Evolutionary conservation across 805 yeast species (phyloP).

Genomic region (Ogataea thermomethanolica): DNA sequence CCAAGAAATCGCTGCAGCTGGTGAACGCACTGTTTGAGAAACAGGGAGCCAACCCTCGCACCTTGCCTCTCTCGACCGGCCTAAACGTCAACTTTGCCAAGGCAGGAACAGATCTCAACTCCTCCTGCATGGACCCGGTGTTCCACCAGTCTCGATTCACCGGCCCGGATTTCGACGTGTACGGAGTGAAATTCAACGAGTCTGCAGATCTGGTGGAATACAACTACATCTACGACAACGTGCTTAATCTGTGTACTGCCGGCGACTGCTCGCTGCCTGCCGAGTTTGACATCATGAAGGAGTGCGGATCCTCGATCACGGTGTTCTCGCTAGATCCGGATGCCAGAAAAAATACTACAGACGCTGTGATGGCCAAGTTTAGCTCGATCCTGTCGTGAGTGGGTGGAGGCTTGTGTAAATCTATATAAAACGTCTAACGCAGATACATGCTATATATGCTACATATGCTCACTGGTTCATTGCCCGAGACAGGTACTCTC

Average conservation of each 20-base stretch:
- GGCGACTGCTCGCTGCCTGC: constrained; percentile 47
- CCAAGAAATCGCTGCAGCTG: constrained; percentile 38
- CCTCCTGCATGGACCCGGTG: constrained; percentile 40
- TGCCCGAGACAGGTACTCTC: constrained; percentile 70
- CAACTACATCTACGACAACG: constrained; percentile 16
- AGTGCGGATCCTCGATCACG: constrained; percentile 43
- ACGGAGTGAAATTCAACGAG: constrained; percentile 37
- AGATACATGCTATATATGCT: not conserved
- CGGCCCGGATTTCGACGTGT: constrained; percentile 36
- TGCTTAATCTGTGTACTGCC: constrained; percentile 28
- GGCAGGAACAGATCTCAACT: constrained; percentile 40
- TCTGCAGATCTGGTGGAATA: constrained; percentile 33
- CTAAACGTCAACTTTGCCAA: constrained; percentile 47
- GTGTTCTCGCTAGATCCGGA: constrained; percentile 47
- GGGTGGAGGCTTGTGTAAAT: no score
- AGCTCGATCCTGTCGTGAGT: constrained; percentile 5
- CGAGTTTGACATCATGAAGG: constrained; percentile 34
- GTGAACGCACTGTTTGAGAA: constrained; percentile 37
- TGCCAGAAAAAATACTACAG: constrained; percentile 22
- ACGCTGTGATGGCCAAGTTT: constrained; percentile 8
- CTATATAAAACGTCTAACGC: not conserved
- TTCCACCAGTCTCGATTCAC: constrained; percentile 44
- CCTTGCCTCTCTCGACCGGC: constrained; percentile 44
- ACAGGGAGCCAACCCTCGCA: constrained; percentile 38
- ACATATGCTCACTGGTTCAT: constrained; percentile 34